These are phyloP conservation scores for Phycomyces blakesleeanus DNA, from an alignment of 192 early-diverging fungal genomes.

Conservation along the genomic window DNA sequence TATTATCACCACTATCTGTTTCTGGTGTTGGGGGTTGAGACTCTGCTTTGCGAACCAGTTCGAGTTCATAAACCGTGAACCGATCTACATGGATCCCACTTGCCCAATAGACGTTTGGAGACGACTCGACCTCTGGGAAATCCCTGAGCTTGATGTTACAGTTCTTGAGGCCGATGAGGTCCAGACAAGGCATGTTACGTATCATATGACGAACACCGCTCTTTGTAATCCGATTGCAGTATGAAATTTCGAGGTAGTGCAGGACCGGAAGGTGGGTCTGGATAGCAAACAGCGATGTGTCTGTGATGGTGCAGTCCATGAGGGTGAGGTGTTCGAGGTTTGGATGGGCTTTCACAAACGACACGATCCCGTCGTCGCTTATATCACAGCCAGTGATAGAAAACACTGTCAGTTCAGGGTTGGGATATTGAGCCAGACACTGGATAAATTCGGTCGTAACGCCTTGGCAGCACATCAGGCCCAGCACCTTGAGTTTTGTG, in stretches of 20 bases:
- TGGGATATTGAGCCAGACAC: constrained; percentile 1
- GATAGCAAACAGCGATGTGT: constrained; percentile 28
- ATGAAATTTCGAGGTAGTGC: constrained; percentile 34
- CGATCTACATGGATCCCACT: not conserved
- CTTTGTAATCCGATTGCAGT: constrained; percentile 24
- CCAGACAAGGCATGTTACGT: constrained; percentile 11
- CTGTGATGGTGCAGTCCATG: constrained; percentile 36
- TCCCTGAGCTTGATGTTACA: constrained; percentile 9
- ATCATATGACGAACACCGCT: constrained; percentile 28
- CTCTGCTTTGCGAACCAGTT: not conserved
- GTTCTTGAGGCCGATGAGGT: constrained; percentile 22
- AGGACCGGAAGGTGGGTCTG: constrained; percentile 25
- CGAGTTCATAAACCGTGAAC: not conserved
- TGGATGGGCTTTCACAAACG: constrained; percentile 27
- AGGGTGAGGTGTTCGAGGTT: constrained; percentile 25
- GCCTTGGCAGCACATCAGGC: constrained; percentile 23
- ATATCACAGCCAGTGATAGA: constrained; percentile 32
- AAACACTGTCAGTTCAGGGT: constrained; percentile 30
- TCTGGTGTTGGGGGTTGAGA: not conserved
- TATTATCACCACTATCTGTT: not conserved
- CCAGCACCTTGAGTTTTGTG: constrained; percentile 11
- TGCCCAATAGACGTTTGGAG: not conserved
- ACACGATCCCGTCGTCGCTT: constrained; percentile 34
- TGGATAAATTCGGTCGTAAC: constrained; percentile 20
- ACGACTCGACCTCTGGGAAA: constrained; percentile 18